Conservation (phyloP, 2,329 filamentous ascomycete species). For the Scytalidium lignicola region DNA sequence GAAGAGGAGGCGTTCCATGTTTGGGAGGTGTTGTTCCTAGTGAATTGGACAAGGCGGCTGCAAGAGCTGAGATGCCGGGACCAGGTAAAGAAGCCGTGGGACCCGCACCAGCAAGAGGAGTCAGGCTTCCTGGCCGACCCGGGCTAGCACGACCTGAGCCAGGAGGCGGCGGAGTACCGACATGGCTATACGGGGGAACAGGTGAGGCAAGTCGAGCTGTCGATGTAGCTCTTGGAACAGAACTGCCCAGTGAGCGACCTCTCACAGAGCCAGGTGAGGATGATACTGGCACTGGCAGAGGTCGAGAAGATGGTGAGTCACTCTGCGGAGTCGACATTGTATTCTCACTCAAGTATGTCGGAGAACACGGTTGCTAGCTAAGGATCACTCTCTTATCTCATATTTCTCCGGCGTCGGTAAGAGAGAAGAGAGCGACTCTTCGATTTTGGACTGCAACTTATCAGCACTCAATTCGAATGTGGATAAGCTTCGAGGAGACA, state of each 20-base stretch:
- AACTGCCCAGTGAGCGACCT: slow-evolving; percentile 33
- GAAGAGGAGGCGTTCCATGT: slow-evolving; percentile 58
- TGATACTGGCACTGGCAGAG: slow-evolving; percentile 36
- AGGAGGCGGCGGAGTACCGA: slow-evolving; percentile 39
- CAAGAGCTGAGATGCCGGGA: slow-evolving; percentile 81
- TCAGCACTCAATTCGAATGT: neutral
- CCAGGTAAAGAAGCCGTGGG: slow-evolving; percentile 58
- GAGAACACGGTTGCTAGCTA: slow-evolving; percentile 2
- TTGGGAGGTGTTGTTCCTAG: slow-evolving; percentile 65
- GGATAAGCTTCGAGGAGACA: neutral
- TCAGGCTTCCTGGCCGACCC: slow-evolving; percentile 38
- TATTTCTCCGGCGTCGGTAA: slow-evolving; percentile 2
- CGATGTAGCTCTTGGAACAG: slow-evolving; percentile 51
- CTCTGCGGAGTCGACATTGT: slow-evolving; percentile 30
- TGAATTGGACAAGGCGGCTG: slow-evolving; percentile 76
- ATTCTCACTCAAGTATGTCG: neutral
- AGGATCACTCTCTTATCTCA: slow-evolving; percentile 9
- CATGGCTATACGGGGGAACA: slow-evolving; percentile 36
- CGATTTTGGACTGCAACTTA: neutral
- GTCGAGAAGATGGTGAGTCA: slow-evolving; percentile 22
- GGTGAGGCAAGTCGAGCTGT: slow-evolving; percentile 59
- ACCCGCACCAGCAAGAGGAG: slow-evolving; percentile 60
- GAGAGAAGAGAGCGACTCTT: neutral
- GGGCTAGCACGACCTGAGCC: slow-evolving; percentile 49
- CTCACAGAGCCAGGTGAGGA: slow-evolving; percentile 43